phyloP scores from a whole-genome alignment of 805 yeast species.

The Geotrichum ghanense region DNA sequence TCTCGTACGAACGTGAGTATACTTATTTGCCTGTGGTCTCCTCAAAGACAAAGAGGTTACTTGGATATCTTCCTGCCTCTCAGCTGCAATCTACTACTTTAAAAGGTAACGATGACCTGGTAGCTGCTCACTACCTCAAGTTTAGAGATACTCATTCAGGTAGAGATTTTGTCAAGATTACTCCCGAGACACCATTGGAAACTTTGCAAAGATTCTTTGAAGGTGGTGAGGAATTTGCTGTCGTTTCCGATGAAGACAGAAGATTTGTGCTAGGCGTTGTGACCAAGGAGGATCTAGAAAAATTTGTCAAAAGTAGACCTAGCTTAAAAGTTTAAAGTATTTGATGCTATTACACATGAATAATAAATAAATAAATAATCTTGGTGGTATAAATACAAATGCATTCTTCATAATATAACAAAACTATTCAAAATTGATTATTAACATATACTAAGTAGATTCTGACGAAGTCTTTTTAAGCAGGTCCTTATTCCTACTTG shows the following conservation, averaged over 20 bases:
- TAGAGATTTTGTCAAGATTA: conserved; percentile 31
- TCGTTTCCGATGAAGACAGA: conserved; percentile 42
- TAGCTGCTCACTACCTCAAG: conserved; percentile 20
- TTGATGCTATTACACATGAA: no score
- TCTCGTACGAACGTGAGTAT: conserved; percentile 45
- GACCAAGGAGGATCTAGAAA: conserved; percentile 36
- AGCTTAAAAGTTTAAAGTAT: no score
- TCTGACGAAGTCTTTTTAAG: conserved; percentile 9
- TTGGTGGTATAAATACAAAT: no score
- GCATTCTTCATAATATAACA: no score
- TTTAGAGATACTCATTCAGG: conserved; percentile 20
- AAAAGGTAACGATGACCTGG: conserved; percentile 29
- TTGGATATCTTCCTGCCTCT: conserved; percentile 38
- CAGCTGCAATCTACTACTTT: conserved; percentile 25
- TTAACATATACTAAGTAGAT: no score
- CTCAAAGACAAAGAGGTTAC: conserved; percentile 32
- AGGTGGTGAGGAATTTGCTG: conserved; percentile 41
- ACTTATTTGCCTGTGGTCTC: conserved; percentile 45
- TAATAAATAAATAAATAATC: no score
- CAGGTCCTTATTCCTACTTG: conserved; percentile 44
- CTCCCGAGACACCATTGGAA: conserved; percentile 46
- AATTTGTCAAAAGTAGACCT: conserved; percentile 35
- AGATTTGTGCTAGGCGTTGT: conserved; percentile 49
- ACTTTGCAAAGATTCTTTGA: conserved; percentile 40
- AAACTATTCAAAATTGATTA: no score